These are phyloP conservation scores for Blepharisma undulans DNA, from an alignment of 169 alveolate species.

Conservation along the genomic window DNA sequence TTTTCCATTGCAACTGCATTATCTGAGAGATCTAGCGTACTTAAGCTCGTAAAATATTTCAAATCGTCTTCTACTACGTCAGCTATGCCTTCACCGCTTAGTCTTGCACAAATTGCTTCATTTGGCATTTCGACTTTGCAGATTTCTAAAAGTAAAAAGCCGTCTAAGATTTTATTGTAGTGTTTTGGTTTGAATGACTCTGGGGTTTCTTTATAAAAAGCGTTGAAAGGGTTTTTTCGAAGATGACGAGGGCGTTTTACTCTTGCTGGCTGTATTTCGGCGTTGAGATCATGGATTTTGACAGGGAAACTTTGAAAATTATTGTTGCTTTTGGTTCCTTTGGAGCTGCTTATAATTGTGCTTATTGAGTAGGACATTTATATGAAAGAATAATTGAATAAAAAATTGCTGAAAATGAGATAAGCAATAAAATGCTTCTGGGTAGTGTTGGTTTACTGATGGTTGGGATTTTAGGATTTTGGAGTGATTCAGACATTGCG, in stretches of 20 bases:
- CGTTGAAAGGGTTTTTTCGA: slow-evolving; percentile 35
- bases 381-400: background rate
- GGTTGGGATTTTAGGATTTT: background rate
- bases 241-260: background rate
- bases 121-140: slow-evolving; percentile 66
- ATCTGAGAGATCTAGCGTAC: slow-evolving; percentile 57
- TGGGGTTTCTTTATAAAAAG: slow-evolving; percentile 38
- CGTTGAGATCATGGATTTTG: slow-evolving; percentile 48
- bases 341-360: background rate
- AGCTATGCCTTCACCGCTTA: slow-evolving; percentile 50
- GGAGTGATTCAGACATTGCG: background rate
- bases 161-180: slow-evolving; percentile 56
- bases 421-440: background rate
- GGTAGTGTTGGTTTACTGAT: background rate
- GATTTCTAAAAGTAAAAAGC: slow-evolving; percentile 51
- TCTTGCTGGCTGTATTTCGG: slow-evolving; percentile 9
- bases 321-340: background rate
- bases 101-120: slow-evolving; percentile 60
- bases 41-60: slow-evolving; percentile 58
- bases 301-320: slow-evolving; percentile 52
- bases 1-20: slow-evolving; percentile 53
- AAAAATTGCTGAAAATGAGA: background rate
- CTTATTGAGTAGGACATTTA: background rate
- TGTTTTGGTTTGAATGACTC: slow-evolving; percentile 40
- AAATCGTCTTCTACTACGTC: slow-evolving; percentile 72